Conservation (phyloP, 345 rosid genomes). For the Tarenaya hassleriana region DNA sequence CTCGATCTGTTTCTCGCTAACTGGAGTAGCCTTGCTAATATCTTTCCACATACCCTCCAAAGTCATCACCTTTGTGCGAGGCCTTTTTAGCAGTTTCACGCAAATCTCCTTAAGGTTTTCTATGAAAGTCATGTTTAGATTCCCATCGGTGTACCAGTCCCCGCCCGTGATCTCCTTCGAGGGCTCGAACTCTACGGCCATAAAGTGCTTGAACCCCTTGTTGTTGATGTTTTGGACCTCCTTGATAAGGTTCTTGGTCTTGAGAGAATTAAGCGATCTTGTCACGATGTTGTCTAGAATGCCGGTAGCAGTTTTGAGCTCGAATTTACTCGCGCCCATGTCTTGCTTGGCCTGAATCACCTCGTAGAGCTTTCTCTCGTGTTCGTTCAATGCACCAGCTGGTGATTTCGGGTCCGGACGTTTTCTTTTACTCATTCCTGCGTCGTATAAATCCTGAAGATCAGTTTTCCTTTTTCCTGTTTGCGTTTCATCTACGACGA, state of each 20-base stretch:
- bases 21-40: slow-evolving; percentile 29
- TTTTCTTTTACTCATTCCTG: slow-evolving; percentile 43
- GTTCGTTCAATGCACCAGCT: slow-evolving; percentile 34
- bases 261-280: slow-evolving; percentile 42
- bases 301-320: slow-evolving; percentile 41
- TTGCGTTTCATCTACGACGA: neutral
- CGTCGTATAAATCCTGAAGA: neutral
- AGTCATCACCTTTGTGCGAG: slow-evolving; percentile 33
- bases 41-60: slow-evolving; percentile 37
- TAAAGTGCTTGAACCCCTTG: slow-evolving; percentile 46
- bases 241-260: slow-evolving; percentile 44
- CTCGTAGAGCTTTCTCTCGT: slow-evolving; percentile 40
- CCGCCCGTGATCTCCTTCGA: slow-evolving; percentile 69
- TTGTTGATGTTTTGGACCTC: slow-evolving; percentile 55
- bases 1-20: slow-evolving; percentile 33
- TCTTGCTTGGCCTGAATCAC: slow-evolving; percentile 50
- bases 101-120: slow-evolving; percentile 37
- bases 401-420: slow-evolving; percentile 36
- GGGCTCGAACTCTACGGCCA: slow-evolving; percentile 63
- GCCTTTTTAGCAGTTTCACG: slow-evolving; percentile 25
- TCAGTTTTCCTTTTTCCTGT: too few species aligned
- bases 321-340: slow-evolving; percentile 46
- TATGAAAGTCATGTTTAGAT: slow-evolving; percentile 43
- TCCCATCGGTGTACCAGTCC: slow-evolving; percentile 63
- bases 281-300: slow-evolving; percentile 29